Conservation (phyloP, 2,329 filamentous ascomycete genomes). For the Aspergillus sojae region DNA sequence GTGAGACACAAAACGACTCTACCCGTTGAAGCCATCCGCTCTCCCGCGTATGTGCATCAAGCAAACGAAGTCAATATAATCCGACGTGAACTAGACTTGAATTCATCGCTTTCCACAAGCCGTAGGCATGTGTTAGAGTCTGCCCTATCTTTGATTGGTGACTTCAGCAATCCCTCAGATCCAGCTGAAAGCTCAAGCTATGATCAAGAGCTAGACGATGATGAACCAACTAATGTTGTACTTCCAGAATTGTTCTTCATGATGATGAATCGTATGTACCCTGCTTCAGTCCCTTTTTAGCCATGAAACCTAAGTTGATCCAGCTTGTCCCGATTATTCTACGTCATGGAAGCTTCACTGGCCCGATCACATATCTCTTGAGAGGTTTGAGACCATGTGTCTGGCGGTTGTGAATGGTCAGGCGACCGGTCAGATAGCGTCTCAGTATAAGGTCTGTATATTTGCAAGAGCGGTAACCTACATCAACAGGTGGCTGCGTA, state of each 20-base stretch:
- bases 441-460: neutral
- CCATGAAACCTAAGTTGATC: neutral
- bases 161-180: conserved; percentile 2
- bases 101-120: neutral
- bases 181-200: neutral
- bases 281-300: neutral
- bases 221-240: neutral
- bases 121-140: conserved; percentile 4
- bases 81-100: conserved; percentile 1
- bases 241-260: neutral
- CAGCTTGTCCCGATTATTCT: neutral
- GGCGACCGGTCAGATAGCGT: neutral
- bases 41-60: neutral
- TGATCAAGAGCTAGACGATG: neutral
- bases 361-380: neutral
- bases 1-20: neutral
- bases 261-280: neutral
- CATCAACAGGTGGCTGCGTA: neutral
- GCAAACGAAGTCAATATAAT: conserved; percentile 1
- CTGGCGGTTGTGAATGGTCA: neutral
- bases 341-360: neutral
- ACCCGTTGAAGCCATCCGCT: neutral
- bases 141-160: neutral
- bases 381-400: neutral
- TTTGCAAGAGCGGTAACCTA: neutral